Evolutionary conservation across 257 asterid species (phyloP).

Genomic region (Gentiana straminea): DNA sequence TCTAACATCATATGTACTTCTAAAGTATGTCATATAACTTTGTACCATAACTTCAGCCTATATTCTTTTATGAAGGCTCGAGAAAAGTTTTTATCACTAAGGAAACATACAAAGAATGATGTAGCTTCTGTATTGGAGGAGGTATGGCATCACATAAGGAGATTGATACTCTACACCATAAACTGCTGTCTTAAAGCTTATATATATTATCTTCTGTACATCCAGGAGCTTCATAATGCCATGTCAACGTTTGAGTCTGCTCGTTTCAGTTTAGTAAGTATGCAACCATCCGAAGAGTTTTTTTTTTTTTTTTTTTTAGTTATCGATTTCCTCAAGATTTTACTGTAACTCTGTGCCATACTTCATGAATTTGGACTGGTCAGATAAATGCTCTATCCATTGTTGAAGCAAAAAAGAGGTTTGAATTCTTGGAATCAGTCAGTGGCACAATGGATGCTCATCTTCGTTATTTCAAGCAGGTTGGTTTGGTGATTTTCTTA

Average conservation of each 20-base stretch:
- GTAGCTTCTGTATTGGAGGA: constrained; percentile 77
- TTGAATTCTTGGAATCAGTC: constrained; percentile 95
- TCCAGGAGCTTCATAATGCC: constrained; percentile 91
- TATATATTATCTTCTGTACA: constrained; percentile 12
- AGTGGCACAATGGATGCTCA: constrained; percentile 99
- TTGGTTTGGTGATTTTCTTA: constrained; percentile 8
- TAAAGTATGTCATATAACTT: no score
- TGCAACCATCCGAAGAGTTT: not conserved
- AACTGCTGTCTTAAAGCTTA: constrained; percentile 8
- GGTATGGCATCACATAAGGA: constrained; percentile 31
- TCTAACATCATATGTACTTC: not conserved
- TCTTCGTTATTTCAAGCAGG: constrained; percentile 99
- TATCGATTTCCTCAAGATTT: not conserved
- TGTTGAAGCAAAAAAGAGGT: constrained; percentile 95
- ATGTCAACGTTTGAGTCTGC: constrained; percentile 94
- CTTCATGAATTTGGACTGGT: constrained; percentile 15
- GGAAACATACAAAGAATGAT: constrained; percentile 87
- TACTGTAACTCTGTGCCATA: not conserved
- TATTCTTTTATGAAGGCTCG: constrained; percentile 49
- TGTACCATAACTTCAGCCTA: no score
- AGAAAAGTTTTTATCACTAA: constrained; percentile 85
- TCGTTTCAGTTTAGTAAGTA: constrained; percentile 80
- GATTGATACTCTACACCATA: constrained; percentile 4
- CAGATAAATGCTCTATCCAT: constrained; percentile 89
- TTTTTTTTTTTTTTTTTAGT: no score